phyloP scores from a whole-genome alignment of 2,329 filamentous ascomycete species.

The Purpureocillium takamizusanense region DNA sequence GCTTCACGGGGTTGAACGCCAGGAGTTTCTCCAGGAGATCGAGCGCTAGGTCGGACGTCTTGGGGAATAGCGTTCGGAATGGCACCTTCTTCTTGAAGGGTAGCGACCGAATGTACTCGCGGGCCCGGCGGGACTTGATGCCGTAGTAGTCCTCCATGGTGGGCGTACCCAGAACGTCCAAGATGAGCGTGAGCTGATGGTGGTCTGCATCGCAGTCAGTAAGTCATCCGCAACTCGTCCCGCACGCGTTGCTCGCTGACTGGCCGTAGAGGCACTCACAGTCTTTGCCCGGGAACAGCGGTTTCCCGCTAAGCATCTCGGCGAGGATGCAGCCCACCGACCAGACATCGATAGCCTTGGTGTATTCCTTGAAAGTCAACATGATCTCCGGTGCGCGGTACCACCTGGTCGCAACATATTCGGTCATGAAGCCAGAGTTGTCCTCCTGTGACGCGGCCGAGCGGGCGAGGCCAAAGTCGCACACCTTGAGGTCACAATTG shows the following conservation, averaged over 20 bases:
- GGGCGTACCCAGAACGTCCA: constrained; percentile 93
- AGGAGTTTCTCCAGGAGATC: constrained; percentile 92
- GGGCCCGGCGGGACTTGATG: constrained; percentile 94
- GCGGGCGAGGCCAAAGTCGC: constrained; percentile 92
- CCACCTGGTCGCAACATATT: constrained; percentile 99
- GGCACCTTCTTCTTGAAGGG: constrained; percentile 99
- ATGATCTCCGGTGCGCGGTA: constrained; percentile 99
- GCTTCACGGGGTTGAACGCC: constrained; percentile 97
- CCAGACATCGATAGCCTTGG: constrained; percentile 98
- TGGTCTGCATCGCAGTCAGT: constrained; percentile 53
- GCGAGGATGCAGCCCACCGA: constrained; percentile 96
- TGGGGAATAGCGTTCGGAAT: constrained; percentile 93
- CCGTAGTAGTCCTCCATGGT: constrained; percentile 99
- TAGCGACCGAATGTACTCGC: constrained; percentile 95
- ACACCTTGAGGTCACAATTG: constrained; percentile 98
- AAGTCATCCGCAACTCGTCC: background rate
- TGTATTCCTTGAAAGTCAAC: constrained; percentile 99
- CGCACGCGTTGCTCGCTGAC: background rate
- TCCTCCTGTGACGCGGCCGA: constrained; percentile 96
- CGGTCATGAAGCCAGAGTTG: constrained; percentile 99
- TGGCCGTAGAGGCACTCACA: constrained; percentile 50
- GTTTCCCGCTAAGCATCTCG: constrained; percentile 98
- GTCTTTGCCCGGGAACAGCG: constrained; percentile 95
- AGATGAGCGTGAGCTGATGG: constrained; percentile 92
- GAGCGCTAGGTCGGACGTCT: constrained; percentile 94